Conservation (phyloP, 164 flowering plant species). For the Magnolia changhungtana region DNA sequence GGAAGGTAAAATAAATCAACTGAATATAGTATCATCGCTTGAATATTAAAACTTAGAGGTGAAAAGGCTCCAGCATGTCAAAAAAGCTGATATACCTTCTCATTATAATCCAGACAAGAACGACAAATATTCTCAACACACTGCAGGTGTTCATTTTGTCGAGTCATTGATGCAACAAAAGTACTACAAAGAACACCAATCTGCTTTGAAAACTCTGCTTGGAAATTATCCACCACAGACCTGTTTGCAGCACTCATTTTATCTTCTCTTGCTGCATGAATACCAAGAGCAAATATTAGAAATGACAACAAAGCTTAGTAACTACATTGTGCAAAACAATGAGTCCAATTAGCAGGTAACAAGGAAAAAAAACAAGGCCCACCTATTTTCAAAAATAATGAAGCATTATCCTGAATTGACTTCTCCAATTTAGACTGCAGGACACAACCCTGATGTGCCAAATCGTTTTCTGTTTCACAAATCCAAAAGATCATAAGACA, state of each 20-base stretch:
- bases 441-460: constrained; percentile 79
- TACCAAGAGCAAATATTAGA: not conserved
- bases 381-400: constrained; percentile 74
- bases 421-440: constrained; percentile 83
- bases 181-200: constrained; percentile 58
- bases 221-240: constrained; percentile 57
- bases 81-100: constrained; percentile 43
- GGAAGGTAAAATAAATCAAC: not conserved
- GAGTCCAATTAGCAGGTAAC: not conserved
- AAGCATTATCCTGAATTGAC: constrained; percentile 75
- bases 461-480: constrained; percentile 66
- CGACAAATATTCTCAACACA: constrained; percentile 60
- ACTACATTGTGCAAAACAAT: not conserved
- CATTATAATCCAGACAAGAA: constrained; percentile 51
- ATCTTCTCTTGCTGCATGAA: constrained; percentile 69
- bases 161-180: constrained; percentile 52
- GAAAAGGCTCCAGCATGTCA: not conserved
- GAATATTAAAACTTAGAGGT: not conserved
- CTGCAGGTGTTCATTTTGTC: constrained; percentile 71
- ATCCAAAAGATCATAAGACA: constrained; percentile 10
- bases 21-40: too few relatives aligned
- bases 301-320: not conserved
- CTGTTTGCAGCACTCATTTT: constrained; percentile 69
- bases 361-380: not conserved
- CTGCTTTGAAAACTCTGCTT: constrained; percentile 54